phyloP scores from a whole-genome alignment of 306 rosid species.

The Datisca glomerata region DNA sequence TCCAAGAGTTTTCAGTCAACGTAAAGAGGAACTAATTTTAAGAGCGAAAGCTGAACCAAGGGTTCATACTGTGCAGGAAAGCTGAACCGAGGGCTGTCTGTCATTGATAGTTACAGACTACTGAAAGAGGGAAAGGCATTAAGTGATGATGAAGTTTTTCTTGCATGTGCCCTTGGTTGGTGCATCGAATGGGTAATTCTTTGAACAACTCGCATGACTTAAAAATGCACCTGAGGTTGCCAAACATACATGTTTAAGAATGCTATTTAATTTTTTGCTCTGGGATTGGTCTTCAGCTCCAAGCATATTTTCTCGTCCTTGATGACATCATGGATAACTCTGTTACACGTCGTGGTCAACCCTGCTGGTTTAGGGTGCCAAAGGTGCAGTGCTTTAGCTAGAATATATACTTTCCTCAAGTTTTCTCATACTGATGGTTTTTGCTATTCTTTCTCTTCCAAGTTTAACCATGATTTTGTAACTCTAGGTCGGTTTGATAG shows the following conservation, averaged over 20 bases:
- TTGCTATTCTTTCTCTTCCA: background rate
- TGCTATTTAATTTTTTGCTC: background rate
- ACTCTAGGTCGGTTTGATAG: constrained; percentile 73
- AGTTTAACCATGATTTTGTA: background rate
- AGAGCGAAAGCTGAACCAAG: background rate
- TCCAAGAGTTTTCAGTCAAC: background rate
- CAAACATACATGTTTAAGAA: background rate
- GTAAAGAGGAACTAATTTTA: background rate
- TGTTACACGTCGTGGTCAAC: constrained; percentile 40
- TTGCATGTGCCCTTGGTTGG: constrained; percentile 38
- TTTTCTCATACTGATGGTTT: constrained; percentile 1
- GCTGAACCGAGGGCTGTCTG: constrained; percentile 38
- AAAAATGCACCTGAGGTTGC: too few species aligned
- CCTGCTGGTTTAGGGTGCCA: constrained; percentile 43
- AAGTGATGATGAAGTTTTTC: constrained; percentile 28
- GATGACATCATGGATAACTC: constrained; percentile 45
- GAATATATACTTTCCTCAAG: background rate
- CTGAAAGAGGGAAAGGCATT: constrained; percentile 25
- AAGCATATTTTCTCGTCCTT: constrained; percentile 38
- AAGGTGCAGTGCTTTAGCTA: constrained; percentile 19
- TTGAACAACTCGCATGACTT: too few species aligned
- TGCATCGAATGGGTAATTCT: constrained; percentile 59
- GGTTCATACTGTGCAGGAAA: constrained; percentile 20
- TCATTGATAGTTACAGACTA: constrained; percentile 29
- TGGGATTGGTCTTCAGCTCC: constrained; percentile 28